Percentiles rank a stretch among this genome's conserved stretches.
Conservation (phyloP, 129 eudicot species). For the Scalesia atractyloides region DNA sequence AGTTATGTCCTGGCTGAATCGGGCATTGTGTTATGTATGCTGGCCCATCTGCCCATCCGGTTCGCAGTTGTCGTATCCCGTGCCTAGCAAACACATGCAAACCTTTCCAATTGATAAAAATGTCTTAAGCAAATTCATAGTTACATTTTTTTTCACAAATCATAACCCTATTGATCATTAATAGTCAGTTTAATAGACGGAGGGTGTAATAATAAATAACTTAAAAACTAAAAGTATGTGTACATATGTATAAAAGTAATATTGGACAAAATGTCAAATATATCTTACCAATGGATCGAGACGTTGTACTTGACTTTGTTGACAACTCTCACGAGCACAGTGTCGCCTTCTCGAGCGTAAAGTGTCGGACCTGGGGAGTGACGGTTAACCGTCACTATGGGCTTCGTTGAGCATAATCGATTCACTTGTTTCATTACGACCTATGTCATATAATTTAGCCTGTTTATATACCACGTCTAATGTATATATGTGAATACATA, state of each 20-base stretch:
- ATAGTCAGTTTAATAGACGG: too few species aligned
- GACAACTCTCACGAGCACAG: conserved; percentile 61
- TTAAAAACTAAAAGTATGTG: too few species aligned
- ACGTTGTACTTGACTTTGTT: conserved; percentile 75
- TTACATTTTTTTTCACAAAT: too few species aligned
- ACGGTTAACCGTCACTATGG: conserved; percentile 68
- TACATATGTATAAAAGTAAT: too few species aligned
- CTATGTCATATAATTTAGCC: conserved; percentile 29
- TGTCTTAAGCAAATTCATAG: too few species aligned
- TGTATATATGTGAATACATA: conserved; percentile 23
- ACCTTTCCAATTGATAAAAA: not conserved
- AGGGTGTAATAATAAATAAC: too few species aligned
- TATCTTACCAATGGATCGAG: conserved; percentile 70
- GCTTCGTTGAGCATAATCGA: conserved; percentile 63
- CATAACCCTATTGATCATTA: too few species aligned
- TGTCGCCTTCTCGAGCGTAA: conserved; percentile 77
- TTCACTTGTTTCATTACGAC: conserved; percentile 60
- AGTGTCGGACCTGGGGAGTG: conserved; percentile 76
- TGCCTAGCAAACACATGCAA: conserved; percentile 45
- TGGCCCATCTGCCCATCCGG: conserved; percentile 94
- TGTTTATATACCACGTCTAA: too few species aligned
- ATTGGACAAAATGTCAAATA: not conserved
- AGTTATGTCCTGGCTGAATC: conserved; percentile 69
- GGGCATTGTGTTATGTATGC: conserved; percentile 90
- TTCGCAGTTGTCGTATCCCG: conserved; percentile 75